Base-by-base conservation (phyloP, 2,329 filamentous ascomycete genomes). In the Niveomyces coronatus region DNA sequence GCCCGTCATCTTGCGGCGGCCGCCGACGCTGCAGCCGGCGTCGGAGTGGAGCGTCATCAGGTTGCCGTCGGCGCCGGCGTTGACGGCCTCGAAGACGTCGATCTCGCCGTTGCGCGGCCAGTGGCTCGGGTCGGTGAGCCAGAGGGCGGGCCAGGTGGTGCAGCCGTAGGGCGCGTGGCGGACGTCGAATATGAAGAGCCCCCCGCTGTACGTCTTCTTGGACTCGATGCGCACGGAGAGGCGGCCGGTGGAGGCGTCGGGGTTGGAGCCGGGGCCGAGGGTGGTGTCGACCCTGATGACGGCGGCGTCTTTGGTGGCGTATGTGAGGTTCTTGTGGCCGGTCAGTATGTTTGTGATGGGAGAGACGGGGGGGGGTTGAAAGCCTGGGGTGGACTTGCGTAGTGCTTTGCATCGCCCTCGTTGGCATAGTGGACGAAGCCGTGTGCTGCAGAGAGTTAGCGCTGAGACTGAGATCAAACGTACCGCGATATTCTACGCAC, bases 171-270 rank as follows among this genome's bases (percentile, higher is more conserved):
- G 78, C 0, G 71, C 72, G 56, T 81, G 77, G 43, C 69, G 64
- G 45, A 82, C 63, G 50, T 82, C 76, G 49, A 82, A 82, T 49
- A 82, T 61, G 57, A 81, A 82, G n/a, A 82, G 68, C 0, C 77
- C 78, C n/a, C 53, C 57, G 49, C 75, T 56, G 55, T 79, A 82
- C 31, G 69, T 69, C 31, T 55, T 62, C 50, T 73, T 77, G 24
- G 76, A 81, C 43, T 74, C 66, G 40, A 81, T 60, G 11, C 77
- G 74, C 11, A 81, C 75, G 0, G 75, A 79, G 56, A 73, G 73
- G 16, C 77, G 74, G 34, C 76, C 77, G 0, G 66, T 74, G 3
- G 67, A 67, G 14, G 74, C 69, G 45, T 76, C 58, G 4, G 71
- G 71, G 3, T 48, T 44, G 19, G 60, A 62, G 2, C 48, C 44